These are phyloP conservation scores for Clarireedia homoeocarpa DNA, from an alignment of 2,329 filamentous ascomycete species.

Conservation along the genomic window DNA sequence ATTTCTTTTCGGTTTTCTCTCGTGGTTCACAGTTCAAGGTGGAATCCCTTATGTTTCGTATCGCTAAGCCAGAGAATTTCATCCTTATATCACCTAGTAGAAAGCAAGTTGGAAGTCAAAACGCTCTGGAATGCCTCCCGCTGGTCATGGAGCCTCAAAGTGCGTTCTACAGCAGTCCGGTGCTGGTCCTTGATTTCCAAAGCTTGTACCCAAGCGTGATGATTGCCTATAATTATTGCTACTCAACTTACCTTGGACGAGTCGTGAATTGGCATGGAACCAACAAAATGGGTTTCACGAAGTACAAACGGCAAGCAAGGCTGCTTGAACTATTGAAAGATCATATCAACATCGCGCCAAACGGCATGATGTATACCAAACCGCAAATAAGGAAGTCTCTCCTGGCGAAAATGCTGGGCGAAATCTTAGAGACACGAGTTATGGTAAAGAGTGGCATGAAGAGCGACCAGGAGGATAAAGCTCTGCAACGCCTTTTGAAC, in stretches of 20 bases:
- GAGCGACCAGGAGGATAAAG: slow-evolving; percentile 78
- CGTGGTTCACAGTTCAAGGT: slow-evolving; percentile 97
- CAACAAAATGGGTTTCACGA: slow-evolving; percentile 90
- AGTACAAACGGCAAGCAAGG: slow-evolving; percentile 71
- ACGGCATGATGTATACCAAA: slow-evolving; percentile 93
- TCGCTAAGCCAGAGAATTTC: slow-evolving; percentile 94
- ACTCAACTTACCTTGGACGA: slow-evolving; percentile 89
- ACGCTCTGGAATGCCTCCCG: slow-evolving; percentile 87
- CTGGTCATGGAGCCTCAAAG: slow-evolving; percentile 97
- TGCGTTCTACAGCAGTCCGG: slow-evolving; percentile 81
- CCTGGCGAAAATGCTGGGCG: slow-evolving; percentile 90
- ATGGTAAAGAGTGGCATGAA: slow-evolving; percentile 99
- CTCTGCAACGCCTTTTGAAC: slow-evolving; percentile 78
- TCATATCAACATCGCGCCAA: slow-evolving; percentile 85
- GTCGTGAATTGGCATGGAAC: slow-evolving; percentile 80
- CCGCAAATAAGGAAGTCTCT: slow-evolving; percentile 80
- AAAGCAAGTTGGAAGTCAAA: slow-evolving; percentile 89
- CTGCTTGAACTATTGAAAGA: slow-evolving; percentile 73
- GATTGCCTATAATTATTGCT: slow-evolving; percentile 99
- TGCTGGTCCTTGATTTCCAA: slow-evolving; percentile 92
- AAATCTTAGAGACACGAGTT: slow-evolving; percentile 89
- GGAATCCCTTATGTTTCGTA: slow-evolving; percentile 96
- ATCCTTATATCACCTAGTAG: slow-evolving; percentile 81
- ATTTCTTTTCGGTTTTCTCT: slow-evolving; percentile 95
- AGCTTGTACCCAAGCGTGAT: slow-evolving; percentile 95